Evolutionary conservation across 352 stramenopile species (phyloP), one percentile per base, ranked within the genome.

Genomic region (Pythium rhizo-oryzae): DNA sequence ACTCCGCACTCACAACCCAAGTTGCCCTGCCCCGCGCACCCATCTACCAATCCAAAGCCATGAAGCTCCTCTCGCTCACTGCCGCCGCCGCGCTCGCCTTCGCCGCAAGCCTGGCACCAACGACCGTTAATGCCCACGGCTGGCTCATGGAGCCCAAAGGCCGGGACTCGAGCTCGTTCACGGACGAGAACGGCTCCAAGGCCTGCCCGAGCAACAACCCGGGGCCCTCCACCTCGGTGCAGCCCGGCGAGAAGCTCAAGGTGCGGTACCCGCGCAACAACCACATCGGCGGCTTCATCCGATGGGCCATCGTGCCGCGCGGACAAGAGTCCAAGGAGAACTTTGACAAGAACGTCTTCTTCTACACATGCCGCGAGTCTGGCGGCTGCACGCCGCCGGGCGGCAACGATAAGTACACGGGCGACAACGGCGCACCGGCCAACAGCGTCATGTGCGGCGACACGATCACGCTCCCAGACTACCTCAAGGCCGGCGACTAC

Each of bases 241-340:
- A 44, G 11, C 46, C 67, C 1, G 71, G 71, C 13, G 51, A 39
- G 11, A 47, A 55, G 4, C 68, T 78, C 35, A 44, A 68, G 33
- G 71, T 78, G 15, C 62, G 67, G 13, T 78, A 78, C 67, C 47
- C 18, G 7, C 71, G 71, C 55, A 77, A 77, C 71, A 77, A 72
- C 59, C 71, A 77, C 51, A 44, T 72, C 7, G 71, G 71, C 19
- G 71, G 67, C 57, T 77, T 77, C 58, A 77, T 77, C 59, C 67
- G 67, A 44, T 77, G 71, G 71, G 53, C 71, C 19, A 65, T 77
- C 51, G 61, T 65, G 2, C 66, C 66, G 1, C 35, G 44, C 1
- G 71, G 71, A 2, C 35, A 77, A 23, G 71, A 77, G n/a, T 74
- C 66, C 33, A 68, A 65, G 46, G 56, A 13, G 1, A 15, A 11